phyloP scores from a whole-genome alignment of 176 grass and related monocot species.

The Lolium perenne region DNA sequence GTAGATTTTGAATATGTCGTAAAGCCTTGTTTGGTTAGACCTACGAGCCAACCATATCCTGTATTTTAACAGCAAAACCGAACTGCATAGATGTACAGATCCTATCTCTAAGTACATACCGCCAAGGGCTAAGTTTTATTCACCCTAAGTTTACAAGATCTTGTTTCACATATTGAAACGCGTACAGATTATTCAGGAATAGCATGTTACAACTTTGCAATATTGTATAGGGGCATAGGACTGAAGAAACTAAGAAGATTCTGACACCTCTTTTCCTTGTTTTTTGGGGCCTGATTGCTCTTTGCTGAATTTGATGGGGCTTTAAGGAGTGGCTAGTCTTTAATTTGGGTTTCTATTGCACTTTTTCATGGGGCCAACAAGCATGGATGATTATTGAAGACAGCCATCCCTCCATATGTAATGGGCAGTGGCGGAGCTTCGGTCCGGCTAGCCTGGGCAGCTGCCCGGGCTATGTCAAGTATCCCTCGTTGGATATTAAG shows the following conservation, averaged over 20 bases:
- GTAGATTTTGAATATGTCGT: neutral
- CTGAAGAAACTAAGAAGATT: neutral
- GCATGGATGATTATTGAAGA: neutral
- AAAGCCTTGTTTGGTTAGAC: neutral
- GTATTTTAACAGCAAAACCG: neutral
- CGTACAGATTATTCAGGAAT: neutral
- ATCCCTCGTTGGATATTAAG: no score
- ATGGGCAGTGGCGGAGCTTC: no score
- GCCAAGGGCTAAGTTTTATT: neutral
- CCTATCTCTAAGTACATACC: neutral
- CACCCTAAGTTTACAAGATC: neutral
- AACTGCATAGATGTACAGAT: neutral
- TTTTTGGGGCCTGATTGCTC: neutral
- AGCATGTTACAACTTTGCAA: neutral
- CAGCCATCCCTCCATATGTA: neutral
- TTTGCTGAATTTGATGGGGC: conserved; percentile 3
- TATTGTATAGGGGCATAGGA: neutral
- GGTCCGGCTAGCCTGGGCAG: no score
- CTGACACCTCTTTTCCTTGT: neutral
- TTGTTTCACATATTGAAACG: neutral
- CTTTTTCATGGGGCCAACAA: conserved; percentile 5
- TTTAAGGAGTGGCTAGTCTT: neutral
- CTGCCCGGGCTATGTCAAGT: no score
- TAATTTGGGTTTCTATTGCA: conserved; percentile 1
- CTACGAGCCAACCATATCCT: neutral